Conservation (phyloP, 164 flowering plant species). For the Piper betle region DNA sequence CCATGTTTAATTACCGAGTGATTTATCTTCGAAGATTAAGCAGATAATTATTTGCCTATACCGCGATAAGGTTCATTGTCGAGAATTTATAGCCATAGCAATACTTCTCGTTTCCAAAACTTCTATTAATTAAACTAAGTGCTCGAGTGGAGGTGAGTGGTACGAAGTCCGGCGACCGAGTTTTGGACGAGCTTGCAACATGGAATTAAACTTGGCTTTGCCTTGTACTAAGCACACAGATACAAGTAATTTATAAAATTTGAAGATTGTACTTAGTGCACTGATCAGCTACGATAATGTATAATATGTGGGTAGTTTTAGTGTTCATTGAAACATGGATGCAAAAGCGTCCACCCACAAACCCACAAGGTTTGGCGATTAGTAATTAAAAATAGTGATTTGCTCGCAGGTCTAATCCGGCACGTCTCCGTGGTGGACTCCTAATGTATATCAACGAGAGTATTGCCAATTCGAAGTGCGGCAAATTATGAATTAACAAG, state of each 20-base stretch:
- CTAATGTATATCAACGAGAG: neutral
- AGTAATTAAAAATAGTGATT: neutral
- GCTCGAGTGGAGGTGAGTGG: too few relatives aligned
- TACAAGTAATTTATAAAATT: neutral
- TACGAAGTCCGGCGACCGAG: too few relatives aligned
- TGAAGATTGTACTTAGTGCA: neutral
- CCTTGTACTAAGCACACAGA: neutral
- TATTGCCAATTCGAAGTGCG: neutral
- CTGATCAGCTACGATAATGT: neutral
- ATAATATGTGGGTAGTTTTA: neutral
- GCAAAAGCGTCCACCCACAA: neutral
- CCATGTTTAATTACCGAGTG: constrained; percentile 13
- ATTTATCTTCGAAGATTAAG: neutral
- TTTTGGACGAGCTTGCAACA: too few relatives aligned
- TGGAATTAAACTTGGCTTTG: neutral
- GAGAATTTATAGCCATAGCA: neutral
- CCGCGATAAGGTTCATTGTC: neutral
- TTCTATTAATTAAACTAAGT: neutral
- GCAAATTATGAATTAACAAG: neutral
- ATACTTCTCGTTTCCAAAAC: neutral
- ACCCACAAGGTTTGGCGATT: neutral
- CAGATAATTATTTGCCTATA: neutral
- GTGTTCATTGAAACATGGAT: neutral
- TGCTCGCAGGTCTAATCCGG: neutral
- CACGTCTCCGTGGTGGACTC: neutral